These are phyloP conservation scores for Lachnellula willkommii DNA, from an alignment of 2,329 filamentous ascomycete species.

Conservation along the genomic window DNA sequence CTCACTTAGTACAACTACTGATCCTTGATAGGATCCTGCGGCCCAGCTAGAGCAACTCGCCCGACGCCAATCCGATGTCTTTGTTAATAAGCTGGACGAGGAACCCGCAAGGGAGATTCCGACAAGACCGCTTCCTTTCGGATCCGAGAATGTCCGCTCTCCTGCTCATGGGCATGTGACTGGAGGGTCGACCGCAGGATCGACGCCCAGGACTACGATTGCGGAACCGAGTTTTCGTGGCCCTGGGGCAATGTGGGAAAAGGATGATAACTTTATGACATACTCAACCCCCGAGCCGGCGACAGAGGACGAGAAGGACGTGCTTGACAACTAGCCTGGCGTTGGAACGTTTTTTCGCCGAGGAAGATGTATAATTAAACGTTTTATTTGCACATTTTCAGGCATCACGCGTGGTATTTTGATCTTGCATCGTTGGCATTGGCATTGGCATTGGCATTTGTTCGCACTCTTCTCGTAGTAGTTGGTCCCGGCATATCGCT, in stretches of 20 bases:
- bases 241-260: conserved; percentile 48
- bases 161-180: conserved; percentile 35
- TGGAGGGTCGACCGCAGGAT: conserved; percentile 5
- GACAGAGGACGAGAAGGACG: conserved; percentile 31
- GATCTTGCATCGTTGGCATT: conserved; percentile 5
- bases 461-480: background rate
- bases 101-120: conserved; percentile 39
- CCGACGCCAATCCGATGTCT: conserved; percentile 57
- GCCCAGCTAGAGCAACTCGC: conserved; percentile 66
- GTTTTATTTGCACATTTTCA: conserved; percentile 1
- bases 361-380: conserved; percentile 15
- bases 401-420: conserved; percentile 6
- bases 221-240: conserved; percentile 45
- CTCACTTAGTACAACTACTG: conserved; percentile 33
- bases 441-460: conserved; percentile 5
- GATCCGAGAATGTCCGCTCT: conserved; percentile 44
- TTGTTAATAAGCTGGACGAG: conserved; percentile 49
- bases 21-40: conserved; percentile 57
- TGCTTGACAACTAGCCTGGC: conserved; percentile 21
- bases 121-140: conserved; percentile 46
- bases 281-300: conserved; percentile 33
- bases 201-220: conserved; percentile 28
- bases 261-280: conserved; percentile 39
- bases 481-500: background rate
- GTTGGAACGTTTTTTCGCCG: conserved; percentile 13